Percentiles rank a stretch among this genome's conserved stretches.
Conservation (phyloP, 2,329 filamentous ascomycete genomes). For the Myriosclerotinia scirpicola region DNA sequence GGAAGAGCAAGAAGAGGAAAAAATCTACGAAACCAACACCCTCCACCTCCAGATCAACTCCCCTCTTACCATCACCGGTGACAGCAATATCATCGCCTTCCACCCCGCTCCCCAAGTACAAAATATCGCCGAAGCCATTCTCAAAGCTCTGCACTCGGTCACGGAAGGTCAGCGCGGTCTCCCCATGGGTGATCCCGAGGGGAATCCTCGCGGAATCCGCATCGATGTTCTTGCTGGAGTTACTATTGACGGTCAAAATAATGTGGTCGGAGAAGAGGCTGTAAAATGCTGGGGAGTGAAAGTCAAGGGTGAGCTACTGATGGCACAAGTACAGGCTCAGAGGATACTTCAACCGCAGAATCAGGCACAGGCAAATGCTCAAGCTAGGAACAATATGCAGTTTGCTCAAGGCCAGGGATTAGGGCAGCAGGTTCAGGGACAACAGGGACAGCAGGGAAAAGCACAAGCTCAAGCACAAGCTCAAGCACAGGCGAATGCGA, state of each 20-base stretch:
- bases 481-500: not conserved
- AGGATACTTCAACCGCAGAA: not conserved
- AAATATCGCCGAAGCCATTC: conserved; percentile 47
- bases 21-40: conserved; percentile 43
- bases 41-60: conserved; percentile 48
- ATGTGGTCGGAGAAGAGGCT: conserved; percentile 45
- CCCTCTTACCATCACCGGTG: conserved; percentile 48
- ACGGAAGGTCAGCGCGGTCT: conserved; percentile 45
- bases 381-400: not conserved
- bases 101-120: conserved; percentile 46
- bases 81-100: conserved; percentile 49
- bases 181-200: conserved; percentile 50
- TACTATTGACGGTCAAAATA: conserved; percentile 47
- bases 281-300: not conserved
- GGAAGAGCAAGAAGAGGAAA: conserved; percentile 60
- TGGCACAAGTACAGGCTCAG: not conserved
- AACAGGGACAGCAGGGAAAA: not conserved
- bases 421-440: not conserved
- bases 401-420: not conserved
- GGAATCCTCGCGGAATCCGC: conserved; percentile 45
- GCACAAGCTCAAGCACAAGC: not conserved
- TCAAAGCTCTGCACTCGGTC: conserved; percentile 47
- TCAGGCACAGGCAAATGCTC: not conserved
- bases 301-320: not conserved
- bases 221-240: conserved; percentile 50